Conservation (phyloP, 192 early-diverging fungal genomes). For the Haplosporangium gracile region DNA sequence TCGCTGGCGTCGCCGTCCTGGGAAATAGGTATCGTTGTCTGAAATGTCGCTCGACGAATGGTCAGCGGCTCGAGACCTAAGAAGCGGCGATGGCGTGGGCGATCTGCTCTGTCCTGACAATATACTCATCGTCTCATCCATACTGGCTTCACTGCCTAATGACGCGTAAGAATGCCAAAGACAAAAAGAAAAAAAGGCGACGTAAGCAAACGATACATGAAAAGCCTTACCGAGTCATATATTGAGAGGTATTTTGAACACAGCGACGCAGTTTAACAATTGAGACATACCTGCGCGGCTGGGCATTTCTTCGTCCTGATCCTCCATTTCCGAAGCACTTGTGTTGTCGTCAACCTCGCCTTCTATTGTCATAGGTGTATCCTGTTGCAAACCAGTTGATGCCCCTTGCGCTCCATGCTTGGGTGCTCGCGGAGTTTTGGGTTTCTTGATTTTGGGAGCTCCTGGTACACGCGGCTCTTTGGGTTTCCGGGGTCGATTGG, state of each 20-base stretch:
- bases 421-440: constrained; percentile 21
- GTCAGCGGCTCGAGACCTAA: constrained; percentile 13
- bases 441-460: constrained; percentile 23
- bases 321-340: constrained; percentile 45
- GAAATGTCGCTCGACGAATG: constrained; percentile 45
- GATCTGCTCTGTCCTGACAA: constrained; percentile 40
- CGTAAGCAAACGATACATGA: background rate
- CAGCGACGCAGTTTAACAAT: background rate
- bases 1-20: constrained; percentile 22
- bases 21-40: constrained; percentile 36
- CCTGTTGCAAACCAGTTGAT: background rate
- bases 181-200: background rate
- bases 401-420: constrained; percentile 18
- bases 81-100: constrained; percentile 42
- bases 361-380: constrained; percentile 13
- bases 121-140: constrained; percentile 53
- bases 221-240: background rate
- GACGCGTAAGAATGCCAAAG: background rate
- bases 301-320: constrained; percentile 33
- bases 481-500: constrained; percentile 58
- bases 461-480: constrained; percentile 47
- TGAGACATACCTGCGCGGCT: constrained; percentile 43
- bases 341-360: constrained; percentile 41
- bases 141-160: constrained; percentile 45
- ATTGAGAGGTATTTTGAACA: background rate